Percentiles rank a stretch among this genome's conserved stretches.
phyloP scores from a whole-genome alignment of 345 rosid species.

The Populus nigra region DNA sequence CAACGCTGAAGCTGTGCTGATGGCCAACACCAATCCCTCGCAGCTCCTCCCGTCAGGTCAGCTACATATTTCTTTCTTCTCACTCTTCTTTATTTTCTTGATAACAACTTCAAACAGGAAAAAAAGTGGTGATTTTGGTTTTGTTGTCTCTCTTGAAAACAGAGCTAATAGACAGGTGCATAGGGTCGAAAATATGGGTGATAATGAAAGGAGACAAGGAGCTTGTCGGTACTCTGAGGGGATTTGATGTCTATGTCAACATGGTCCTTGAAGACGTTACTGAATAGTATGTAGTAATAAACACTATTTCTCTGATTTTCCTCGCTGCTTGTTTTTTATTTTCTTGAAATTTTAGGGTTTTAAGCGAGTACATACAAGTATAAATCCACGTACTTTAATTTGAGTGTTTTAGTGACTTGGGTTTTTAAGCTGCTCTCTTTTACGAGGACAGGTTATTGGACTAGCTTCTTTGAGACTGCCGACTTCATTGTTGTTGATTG shows the following conservation, averaged over 20 bases:
- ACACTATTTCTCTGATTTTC: not conserved
- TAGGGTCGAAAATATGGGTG: constrained; percentile 87
- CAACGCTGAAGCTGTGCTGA: constrained; percentile 18
- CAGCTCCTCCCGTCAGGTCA: constrained; percentile 74
- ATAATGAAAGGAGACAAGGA: constrained; percentile 94
- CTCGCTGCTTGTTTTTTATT: not conserved
- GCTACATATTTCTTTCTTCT: not conserved
- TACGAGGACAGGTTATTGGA: not conserved
- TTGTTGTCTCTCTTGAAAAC: constrained; percentile 14
- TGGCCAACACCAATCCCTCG: constrained; percentile 70
- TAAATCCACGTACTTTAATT: no score
- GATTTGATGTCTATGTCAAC: constrained; percentile 80
- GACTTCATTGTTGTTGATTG: not conserved
- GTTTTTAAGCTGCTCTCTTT: not conserved
- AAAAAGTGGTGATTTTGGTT: constrained; percentile 5
- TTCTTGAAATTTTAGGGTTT: not conserved
- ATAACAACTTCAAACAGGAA: not conserved
- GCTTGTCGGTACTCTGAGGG: constrained; percentile 73
- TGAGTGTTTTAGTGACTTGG: not conserved
- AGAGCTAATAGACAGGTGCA: constrained; percentile 82
- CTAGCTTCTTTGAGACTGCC: not conserved
- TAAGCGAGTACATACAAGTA: not conserved
- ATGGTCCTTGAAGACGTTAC: constrained; percentile 78
- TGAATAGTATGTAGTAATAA: constrained; percentile 47
- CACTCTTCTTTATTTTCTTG: not conserved